A percentile compares a stretch with the other conserved stretches of the same genome.
Evolutionary conservation across 192 early-diverging fungal genomes (phyloP).

Genomic region (Coemansia furcata): DNA sequence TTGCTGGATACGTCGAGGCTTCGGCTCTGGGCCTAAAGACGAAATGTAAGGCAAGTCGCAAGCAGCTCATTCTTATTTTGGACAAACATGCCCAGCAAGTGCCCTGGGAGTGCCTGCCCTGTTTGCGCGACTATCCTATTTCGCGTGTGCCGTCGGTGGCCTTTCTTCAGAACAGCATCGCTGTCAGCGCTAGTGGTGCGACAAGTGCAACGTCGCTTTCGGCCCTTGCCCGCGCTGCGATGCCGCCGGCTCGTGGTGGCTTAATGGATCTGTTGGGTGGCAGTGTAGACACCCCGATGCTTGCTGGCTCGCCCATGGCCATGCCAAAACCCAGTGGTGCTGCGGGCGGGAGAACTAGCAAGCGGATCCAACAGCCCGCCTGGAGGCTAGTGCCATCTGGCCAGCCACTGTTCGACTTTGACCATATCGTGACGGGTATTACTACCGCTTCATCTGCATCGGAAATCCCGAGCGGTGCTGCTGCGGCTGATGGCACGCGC

Average conservation of each 20-base stretch:
- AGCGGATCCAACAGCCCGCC: not conserved
- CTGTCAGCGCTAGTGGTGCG: slow-evolving; percentile 18
- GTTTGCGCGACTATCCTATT: slow-evolving; percentile 64
- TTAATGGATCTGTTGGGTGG: not conserved
- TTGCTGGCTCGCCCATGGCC: not conserved
- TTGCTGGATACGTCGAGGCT: slow-evolving; percentile 53
- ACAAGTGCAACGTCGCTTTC: not conserved
- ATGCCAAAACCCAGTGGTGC: not conserved
- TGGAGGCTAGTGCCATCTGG: not conserved
- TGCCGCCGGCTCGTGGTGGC: not conserved
- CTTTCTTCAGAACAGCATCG: slow-evolving; percentile 65
- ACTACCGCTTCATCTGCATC: no score
- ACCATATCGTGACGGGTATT: not conserved
- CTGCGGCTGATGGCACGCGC: slow-evolving; percentile 47
- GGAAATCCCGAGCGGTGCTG: not conserved
- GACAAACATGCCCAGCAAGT: slow-evolving; percentile 82
- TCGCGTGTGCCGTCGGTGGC: slow-evolving; percentile 80
- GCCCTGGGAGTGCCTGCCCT: slow-evolving; percentile 88
- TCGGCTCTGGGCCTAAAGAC: slow-evolving; percentile 43
- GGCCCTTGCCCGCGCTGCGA: not conserved
- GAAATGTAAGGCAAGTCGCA: not conserved
- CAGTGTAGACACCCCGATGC: not conserved
- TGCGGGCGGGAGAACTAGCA: not conserved
- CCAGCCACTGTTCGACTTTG: not conserved
- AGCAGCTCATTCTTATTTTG: slow-evolving; percentile 78